Conservation (phyloP, 2,329 filamentous ascomycete species). For the Fusarium globosum region DNA sequence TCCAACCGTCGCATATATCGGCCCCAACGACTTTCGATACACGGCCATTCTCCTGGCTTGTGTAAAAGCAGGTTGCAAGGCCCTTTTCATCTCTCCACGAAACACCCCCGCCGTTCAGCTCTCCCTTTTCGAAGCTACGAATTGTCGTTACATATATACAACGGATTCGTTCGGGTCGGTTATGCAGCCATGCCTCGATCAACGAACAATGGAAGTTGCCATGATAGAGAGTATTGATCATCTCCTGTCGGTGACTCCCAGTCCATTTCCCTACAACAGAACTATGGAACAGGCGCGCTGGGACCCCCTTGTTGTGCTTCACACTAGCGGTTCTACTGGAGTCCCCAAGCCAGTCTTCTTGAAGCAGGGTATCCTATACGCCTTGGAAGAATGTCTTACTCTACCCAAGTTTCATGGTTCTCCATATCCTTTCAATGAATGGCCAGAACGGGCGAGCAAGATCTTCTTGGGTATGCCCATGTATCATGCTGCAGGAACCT, state of each 20-base stretch:
- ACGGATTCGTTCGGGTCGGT: fast-evolving
- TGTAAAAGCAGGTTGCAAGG: conserved; percentile 1
- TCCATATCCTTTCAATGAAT: background rate
- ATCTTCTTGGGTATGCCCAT: background rate
- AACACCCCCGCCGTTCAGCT: background rate
- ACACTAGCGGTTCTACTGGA: conserved; percentile 12
- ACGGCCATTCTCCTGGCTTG: background rate
- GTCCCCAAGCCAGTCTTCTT: background rate
- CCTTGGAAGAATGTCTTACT: fast-evolving
- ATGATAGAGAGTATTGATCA: background rate
- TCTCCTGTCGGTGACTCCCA: background rate
- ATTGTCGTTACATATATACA: background rate
- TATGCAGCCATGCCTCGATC: background rate
- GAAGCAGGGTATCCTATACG: background rate
- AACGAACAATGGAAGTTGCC: background rate
- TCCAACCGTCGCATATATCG: conserved; percentile 2
- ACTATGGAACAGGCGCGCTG: background rate
- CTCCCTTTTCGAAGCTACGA: background rate
- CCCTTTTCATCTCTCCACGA: background rate
- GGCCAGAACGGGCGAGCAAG: background rate
- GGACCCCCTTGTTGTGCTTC: conserved; percentile 11
- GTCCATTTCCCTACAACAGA: background rate
- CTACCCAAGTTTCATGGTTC: background rate
- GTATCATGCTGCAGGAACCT: conserved; percentile 9
- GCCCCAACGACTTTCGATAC: background rate